Conservation (phyloP, 202 grass and related monocot species). For the Bolboschoenoplectus hybrid region DNA sequence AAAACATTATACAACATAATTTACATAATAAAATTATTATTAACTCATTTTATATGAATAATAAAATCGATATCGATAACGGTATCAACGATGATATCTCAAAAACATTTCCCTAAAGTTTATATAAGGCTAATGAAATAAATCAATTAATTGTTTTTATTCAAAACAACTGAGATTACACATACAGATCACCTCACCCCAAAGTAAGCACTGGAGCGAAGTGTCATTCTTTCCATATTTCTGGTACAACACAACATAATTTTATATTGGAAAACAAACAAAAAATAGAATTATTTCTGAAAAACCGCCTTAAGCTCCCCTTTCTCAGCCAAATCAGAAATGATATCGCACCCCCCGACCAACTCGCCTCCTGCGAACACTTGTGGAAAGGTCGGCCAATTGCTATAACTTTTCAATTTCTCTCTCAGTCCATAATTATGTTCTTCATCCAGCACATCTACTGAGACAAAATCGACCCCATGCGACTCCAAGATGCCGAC, state of each 20-base stretch:
- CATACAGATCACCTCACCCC: neutral
- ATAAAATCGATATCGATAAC: too few relatives aligned
- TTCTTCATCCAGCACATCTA: slow-evolving; percentile 94
- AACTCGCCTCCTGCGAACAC: slow-evolving; percentile 84
- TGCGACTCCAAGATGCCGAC: slow-evolving; percentile 85
- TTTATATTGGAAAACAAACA: neutral
- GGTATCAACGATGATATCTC: too few relatives aligned
- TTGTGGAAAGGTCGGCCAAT: slow-evolving; percentile 89
- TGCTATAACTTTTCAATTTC: slow-evolving; percentile 77
- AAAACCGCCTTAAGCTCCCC: slow-evolving; percentile 74
- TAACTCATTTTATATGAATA: too few relatives aligned
- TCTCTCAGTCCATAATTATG: slow-evolving; percentile 84
- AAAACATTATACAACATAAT: too few relatives aligned
- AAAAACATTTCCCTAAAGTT: neutral
- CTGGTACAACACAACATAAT: neutral
- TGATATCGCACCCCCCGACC: slow-evolving; percentile 78
- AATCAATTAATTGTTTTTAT: neutral
- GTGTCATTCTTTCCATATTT: neutral
- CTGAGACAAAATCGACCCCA: slow-evolving; percentile 64
- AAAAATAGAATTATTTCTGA: slow-evolving; percentile 49
- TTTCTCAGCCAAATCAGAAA: slow-evolving; percentile 83
- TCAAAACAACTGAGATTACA: slow-evolving; percentile 3
- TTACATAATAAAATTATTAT: too few relatives aligned
- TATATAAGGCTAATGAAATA: neutral
- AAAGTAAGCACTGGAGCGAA: neutral